phyloP scores from a whole-genome alignment of 352 stramenopile species.

The Phytophthora sansomeana region DNA sequence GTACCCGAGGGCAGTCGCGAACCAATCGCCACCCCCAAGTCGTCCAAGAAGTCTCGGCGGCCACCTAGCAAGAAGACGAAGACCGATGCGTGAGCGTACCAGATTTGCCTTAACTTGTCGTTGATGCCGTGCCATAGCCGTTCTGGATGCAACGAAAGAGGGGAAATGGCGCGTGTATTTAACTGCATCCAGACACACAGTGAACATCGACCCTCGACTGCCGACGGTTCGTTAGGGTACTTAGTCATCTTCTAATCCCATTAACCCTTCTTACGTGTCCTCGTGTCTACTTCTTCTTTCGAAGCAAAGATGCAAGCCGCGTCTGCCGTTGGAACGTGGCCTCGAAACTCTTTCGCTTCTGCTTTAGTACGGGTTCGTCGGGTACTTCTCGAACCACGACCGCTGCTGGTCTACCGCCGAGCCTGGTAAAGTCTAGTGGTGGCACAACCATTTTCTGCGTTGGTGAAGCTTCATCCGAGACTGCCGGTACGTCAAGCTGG shows the following conservation, averaged over 20 bases:
- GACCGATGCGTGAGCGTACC: conserved; percentile 46
- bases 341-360: conserved; percentile 57
- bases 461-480: conserved; percentile 12
- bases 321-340: conserved; percentile 57
- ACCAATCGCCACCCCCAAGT: conserved; percentile 68
- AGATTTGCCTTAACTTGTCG: conserved; percentile 14
- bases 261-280: conserved; percentile 19
- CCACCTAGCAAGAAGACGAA: conserved; percentile 77
- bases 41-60: conserved; percentile 56
- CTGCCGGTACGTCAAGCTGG: conserved; percentile 1
- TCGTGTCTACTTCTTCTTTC: conserved; percentile 48
- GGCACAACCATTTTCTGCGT: conserved; percentile 26
- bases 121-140: conserved; percentile 3
- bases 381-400: conserved; percentile 1
- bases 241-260: conserved; percentile 18
- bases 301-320: conserved; percentile 59
- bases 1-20: conserved; percentile 74
- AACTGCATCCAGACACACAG: conserved; percentile 29
- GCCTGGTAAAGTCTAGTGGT: conserved; percentile 39
- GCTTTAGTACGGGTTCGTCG: conserved; percentile 34
- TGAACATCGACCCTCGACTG: conserved; percentile 17
- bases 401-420: conserved; percentile 13
- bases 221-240: conserved; percentile 19
- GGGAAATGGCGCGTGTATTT: conserved; percentile 32
- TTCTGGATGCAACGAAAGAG: conserved; percentile 19